Percentiles rank a stretch among this genome's conserved stretches.
Evolutionary conservation across 805 yeast genomes (phyloP).

Genomic region (Candida odintsovae): DNA sequence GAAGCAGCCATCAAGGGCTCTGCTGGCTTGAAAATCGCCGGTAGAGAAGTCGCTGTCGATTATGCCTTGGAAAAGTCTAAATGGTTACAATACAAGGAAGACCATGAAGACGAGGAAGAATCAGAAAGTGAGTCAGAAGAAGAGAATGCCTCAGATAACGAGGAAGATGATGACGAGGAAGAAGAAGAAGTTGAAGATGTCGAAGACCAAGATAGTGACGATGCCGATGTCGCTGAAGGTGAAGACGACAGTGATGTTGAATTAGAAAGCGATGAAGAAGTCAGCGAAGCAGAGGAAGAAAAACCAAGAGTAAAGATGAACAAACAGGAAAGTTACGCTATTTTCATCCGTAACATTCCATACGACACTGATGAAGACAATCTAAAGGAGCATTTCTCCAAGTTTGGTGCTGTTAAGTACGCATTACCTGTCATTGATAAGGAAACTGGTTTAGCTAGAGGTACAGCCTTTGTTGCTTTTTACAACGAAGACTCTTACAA

Average conservation of each 20-base stretch:
- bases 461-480: conserved; percentile 94
- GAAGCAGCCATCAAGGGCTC: conserved; percentile 72
- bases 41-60: conserved; percentile 90
- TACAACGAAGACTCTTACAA: conserved; percentile 51
- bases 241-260: conserved; percentile 23
- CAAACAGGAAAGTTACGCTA: conserved; percentile 62
- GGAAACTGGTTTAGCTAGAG: conserved; percentile 80
- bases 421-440: conserved; percentile 91
- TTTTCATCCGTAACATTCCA: conserved; percentile 90
- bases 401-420: conserved; percentile 84
- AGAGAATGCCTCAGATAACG: conserved; percentile 31
- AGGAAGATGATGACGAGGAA: conserved; percentile 16
- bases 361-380: conserved; percentile 86
- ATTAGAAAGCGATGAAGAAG: conserved; percentile 29
- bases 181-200: conserved; percentile 17
- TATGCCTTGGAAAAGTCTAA: conserved; percentile 83
- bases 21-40: conserved; percentile 74
- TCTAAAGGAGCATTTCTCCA: conserved; percentile 66
- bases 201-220: conserved; percentile 24
- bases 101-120: conserved; percentile 35
- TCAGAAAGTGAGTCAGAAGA: conserved; percentile 36
- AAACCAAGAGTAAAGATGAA: conserved; percentile 39
- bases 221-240: conserved; percentile 23
- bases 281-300: conserved; percentile 29
- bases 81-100: conserved; percentile 61